Evolutionary conservation across 2,329 filamentous ascomycete species (phyloP), one percentile per base, ranked within the genome.

Genomic region (Pseudofabraea citricarpa): DNA sequence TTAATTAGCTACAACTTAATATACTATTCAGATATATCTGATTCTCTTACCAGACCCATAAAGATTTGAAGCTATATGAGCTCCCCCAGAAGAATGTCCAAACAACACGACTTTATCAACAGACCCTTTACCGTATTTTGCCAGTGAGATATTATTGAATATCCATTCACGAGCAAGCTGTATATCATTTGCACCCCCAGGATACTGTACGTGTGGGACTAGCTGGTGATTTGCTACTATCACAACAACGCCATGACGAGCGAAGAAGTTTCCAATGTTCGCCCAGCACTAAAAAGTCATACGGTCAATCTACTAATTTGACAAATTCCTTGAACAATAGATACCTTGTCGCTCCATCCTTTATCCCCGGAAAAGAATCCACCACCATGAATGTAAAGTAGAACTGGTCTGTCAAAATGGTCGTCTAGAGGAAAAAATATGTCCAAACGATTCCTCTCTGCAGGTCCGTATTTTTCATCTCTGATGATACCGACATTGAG

Each of bases 131-230:
- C 35, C 35, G 15, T 37, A 37, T 9, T 22, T 37, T n/a, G 21
- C 35, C 13, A 20, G 23, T 13, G 35, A 6, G 10, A 37, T 37
- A 22, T 37, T 37, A 13, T 37, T 37, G 10, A 13, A 37, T 2
- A 37, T 37, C 35, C 35, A 37, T 21, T 37, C 35, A 21, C 35
- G 35, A 21, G 10, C 21, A 20, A 37, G 18, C 21, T 37, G 35
- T 13, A 37, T 37, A 37, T 37, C 35, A 37, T 37, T 20, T n/a
- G 35, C 35, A 37, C 35, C 35, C 18, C 35, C 35, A 6, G 35
- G 35, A 37, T 37, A 37, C 21, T n/a, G 18, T 13, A 37, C 35
- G 15, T 37, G 35, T 13, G 35, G 35, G 9, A 37, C 35, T 21
- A 37, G 10, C 9, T 37, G 35, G 23, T 37, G 35, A 20, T 37